These are phyloP conservation scores for Rhynchospora pubera DNA, from an alignment of 176 grass and related monocot genomes.

Conservation along the genomic window DNA sequence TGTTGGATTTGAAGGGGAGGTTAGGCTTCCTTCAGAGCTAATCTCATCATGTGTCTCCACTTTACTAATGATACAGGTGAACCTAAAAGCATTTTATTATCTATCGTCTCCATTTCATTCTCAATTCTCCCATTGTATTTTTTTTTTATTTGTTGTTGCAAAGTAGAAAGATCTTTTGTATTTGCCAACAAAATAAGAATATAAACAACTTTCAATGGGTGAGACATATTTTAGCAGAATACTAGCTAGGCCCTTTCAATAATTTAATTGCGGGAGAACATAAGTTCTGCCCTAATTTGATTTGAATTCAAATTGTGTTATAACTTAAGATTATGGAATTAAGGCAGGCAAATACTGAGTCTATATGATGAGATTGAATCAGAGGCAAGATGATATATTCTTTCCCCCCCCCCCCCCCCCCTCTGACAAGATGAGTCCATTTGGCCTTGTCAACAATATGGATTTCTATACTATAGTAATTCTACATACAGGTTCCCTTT, in stretches of 20 bases:
- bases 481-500: no score
- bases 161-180: neutral
- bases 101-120: no score
- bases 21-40: conserved; percentile 49
- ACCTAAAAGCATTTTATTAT: neutral
- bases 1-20: conserved; percentile 24
- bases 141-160: neutral
- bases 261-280: neutral
- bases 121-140: no score
- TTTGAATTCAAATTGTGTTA: no score
- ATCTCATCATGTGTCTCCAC: conserved; percentile 74
- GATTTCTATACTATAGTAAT: no score
- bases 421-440: neutral
- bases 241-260: neutral
- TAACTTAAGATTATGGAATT: no score
- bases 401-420: neutral
- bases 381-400: neutral
- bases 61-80: conserved; percentile 88
- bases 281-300: neutral
- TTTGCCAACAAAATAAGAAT: neutral
- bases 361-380: neutral
- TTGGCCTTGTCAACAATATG: no score
- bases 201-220: neutral
- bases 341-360: neutral
- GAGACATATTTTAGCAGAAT: neutral